Conservation (phyloP, 371 early-diverging fungal genomes). For the Encephalitozoon intestinalis region DNA sequence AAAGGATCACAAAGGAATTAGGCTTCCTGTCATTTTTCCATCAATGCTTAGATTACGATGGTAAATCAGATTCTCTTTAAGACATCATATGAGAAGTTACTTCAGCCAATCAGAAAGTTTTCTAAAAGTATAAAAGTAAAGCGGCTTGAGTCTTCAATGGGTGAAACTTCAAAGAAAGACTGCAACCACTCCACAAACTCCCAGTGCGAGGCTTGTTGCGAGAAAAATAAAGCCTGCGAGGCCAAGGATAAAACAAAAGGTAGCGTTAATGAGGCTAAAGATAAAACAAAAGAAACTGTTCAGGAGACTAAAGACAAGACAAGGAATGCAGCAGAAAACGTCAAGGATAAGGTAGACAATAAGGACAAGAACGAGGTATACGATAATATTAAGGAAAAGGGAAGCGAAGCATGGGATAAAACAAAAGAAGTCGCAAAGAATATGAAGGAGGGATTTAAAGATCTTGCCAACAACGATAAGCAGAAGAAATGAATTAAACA, state of each 20-base stretch:
- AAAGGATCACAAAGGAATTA: not conserved
- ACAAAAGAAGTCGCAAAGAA: not conserved
- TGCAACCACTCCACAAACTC: not conserved
- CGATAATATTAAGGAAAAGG: not conserved
- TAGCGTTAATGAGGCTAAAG: not conserved
- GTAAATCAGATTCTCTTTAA: not conserved
- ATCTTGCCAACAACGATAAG: not conserved
- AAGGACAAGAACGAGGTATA: not conserved
- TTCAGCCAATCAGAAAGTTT: not conserved
- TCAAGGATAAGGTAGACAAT: not conserved
- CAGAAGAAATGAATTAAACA: not conserved
- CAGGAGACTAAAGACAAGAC: not conserved
- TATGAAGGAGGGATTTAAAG: not conserved
- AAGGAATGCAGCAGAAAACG: not conserved
- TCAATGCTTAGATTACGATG: not conserved
- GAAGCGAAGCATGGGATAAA: not conserved
- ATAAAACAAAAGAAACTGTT: not conserved
- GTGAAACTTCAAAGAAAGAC: not conserved
- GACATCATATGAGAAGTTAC: not conserved
- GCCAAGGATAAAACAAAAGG: not conserved
- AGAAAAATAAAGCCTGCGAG: not conserved
- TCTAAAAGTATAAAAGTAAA: not conserved
- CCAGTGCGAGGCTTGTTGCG: not conserved
- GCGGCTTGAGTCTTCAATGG: not conserved
- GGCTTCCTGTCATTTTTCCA: not conserved